Percentiles rank a stretch among this genome's conserved stretches.
Evolutionary conservation across 2,329 filamentous ascomycete genomes (phyloP).

Genomic region (Epichloe amarillans): DNA sequence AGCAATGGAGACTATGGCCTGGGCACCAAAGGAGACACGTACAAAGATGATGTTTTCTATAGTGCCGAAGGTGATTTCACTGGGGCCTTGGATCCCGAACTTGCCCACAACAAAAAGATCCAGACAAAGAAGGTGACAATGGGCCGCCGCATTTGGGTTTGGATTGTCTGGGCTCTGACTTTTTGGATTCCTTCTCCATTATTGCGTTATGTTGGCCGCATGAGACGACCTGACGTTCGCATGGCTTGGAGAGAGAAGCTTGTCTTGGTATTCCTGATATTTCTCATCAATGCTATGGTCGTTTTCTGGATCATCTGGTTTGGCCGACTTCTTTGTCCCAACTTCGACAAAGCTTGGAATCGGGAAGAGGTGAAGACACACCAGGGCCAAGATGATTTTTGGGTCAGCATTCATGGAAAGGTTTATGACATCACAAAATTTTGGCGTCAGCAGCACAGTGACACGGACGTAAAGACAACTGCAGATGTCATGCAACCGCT

Average conservation of each 20-base stretch:
- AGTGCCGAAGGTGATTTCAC: slow-evolving; percentile 55
- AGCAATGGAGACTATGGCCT: slow-evolving; percentile 75
- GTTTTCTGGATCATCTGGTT: slow-evolving; percentile 90
- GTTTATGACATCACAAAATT: slow-evolving; percentile 92
- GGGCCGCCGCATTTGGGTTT: slow-evolving; percentile 65
- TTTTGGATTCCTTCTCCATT: slow-evolving; percentile 89
- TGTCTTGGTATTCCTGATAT: slow-evolving; percentile 66
- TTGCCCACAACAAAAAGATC: slow-evolving; percentile 63
- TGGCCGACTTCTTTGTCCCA: slow-evolving; percentile 75
- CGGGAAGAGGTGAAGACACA: slow-evolving; percentile 56
- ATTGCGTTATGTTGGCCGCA: slow-evolving; percentile 71
- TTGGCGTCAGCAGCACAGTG: slow-evolving; percentile 74
- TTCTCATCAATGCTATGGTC: slow-evolving; percentile 66
- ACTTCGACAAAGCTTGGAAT: slow-evolving; percentile 82
- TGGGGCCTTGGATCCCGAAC: slow-evolving; percentile 60
- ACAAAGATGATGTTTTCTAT: slow-evolving; percentile 62
- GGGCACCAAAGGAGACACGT: slow-evolving; percentile 70
- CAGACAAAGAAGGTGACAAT: slow-evolving; percentile 52
- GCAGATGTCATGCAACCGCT: slow-evolving; percentile 59
- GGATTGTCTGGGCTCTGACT: slow-evolving; percentile 70
- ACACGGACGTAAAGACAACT: slow-evolving; percentile 47
- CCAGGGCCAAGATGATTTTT: slow-evolving; percentile 63
- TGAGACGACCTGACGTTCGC: slow-evolving; percentile 93
- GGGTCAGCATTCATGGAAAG: slow-evolving; percentile 71
- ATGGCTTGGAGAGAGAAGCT: slow-evolving; percentile 97